A percentile compares a stretch with the other conserved stretches of the same genome.
These are phyloP conservation scores for Pilasporangium apinafurcum DNA, from an alignment of 352 stramenopile species.

Conservation along the genomic window DNA sequence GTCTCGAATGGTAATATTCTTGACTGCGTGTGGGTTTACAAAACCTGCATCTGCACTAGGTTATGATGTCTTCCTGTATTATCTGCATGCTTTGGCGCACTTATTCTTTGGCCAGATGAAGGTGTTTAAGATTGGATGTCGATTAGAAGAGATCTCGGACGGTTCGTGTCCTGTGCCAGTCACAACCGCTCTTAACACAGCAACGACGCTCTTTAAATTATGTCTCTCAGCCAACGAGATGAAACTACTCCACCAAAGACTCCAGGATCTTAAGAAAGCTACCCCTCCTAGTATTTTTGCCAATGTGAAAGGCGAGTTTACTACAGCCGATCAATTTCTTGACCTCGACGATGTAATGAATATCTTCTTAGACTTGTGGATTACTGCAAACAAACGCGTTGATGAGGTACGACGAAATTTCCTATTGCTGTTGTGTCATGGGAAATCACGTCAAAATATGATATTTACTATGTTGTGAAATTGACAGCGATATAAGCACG, in stretches of 20 bases:
- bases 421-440: not conserved
- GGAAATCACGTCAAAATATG: not conserved
- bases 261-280: conserved; percentile 19
- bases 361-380: conserved; percentile 53
- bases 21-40: conserved; percentile 24
- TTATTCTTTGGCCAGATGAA: conserved; percentile 69
- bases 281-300: not conserved
- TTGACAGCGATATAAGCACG: conserved; percentile 38
- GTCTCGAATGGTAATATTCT: conserved; percentile 59
- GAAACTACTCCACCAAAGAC: conserved; percentile 19
- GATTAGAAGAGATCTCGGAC: conserved; percentile 44
- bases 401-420: conserved; percentile 42
- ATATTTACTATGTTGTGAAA: not conserved
- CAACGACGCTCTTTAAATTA: conserved; percentile 37
- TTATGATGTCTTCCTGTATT: conserved; percentile 69
- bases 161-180: conserved; percentile 39
- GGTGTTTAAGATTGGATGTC: conserved; percentile 49
- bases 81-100: conserved; percentile 51
- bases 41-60: conserved; percentile 5
- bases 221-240: conserved; percentile 30
- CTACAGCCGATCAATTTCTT: conserved; percentile 10
- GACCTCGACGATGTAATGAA: conserved; percentile 68
- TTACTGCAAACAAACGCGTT: conserved; percentile 26
- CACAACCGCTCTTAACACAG: conserved; percentile 17
- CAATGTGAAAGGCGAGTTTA: not conserved